Conservation (phyloP, 441 rosid genomes). For the Raphanus hybrid region DNA sequence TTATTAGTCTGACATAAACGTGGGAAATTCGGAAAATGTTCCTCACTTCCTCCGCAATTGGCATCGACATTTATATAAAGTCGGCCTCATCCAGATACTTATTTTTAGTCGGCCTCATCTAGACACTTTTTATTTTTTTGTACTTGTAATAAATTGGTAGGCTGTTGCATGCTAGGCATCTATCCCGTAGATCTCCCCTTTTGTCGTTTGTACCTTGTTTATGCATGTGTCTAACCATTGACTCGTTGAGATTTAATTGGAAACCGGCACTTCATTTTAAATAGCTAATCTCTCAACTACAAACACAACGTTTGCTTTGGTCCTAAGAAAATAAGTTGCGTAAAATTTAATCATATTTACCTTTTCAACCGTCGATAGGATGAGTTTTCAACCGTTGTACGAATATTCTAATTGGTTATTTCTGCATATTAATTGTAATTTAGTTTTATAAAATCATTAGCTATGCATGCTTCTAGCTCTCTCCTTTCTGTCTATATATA, state of each 20-base stretch:
- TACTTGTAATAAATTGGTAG: neutral
- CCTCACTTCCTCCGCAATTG: neutral
- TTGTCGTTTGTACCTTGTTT: slow-evolving; percentile 17
- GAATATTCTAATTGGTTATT: neutral
- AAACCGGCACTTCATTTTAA: neutral
- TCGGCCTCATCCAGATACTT: slow-evolving; percentile 25
- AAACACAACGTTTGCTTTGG: too few relatives aligned
- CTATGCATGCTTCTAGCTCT: neutral
- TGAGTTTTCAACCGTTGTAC: neutral
- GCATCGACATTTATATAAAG: neutral
- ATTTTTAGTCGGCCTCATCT: too few relatives aligned
- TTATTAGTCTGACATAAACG: slow-evolving; percentile 5
- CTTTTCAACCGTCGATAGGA: neutral
- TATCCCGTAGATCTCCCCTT: slow-evolving; percentile 11
- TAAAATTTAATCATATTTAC: neutral
- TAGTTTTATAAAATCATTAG: neutral
- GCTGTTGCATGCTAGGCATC: neutral
- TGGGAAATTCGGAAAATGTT: slow-evolving; percentile 9
- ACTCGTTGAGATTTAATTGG: neutral
- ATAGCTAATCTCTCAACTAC: too few relatives aligned
- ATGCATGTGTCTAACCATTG: neutral
- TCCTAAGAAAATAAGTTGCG: too few relatives aligned
- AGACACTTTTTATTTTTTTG: slow-evolving; percentile 13
- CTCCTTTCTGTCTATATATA: neutral
- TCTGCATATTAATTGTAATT: neutral